phyloP scores from a whole-genome alignment of 345 rosid species.

The Eucalyptus sp. region DNA sequence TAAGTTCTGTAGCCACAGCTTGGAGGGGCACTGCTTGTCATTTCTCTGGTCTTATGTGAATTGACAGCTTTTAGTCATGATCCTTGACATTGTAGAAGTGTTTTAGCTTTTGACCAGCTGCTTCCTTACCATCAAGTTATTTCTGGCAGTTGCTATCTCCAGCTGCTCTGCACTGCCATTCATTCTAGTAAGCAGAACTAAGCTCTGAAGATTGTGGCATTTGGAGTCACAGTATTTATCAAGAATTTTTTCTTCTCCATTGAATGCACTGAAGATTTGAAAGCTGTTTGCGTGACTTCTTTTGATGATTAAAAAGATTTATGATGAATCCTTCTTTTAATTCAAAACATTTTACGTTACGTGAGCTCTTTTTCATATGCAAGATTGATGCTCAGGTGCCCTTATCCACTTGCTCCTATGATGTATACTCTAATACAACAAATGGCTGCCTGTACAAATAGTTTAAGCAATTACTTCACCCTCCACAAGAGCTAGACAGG shows the following conservation, averaged over 20 bases:
- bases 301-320: not conserved
- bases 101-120: not conserved
- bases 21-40: not conserved
- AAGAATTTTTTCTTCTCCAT: not conserved
- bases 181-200: not conserved
- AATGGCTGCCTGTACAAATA: not conserved
- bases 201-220: not conserved
- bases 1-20: not conserved
- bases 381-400: not conserved
- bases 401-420: not conserved
- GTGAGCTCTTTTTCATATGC: not conserved
- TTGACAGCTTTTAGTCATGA: not conserved
- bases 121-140: not conserved
- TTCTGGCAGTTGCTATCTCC: not conserved
- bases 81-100: not conserved
- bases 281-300: not conserved
- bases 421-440: not conserved
- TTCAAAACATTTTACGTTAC: not conserved
- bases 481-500: not conserved
- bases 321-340: not conserved
- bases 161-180: not conserved
- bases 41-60: not conserved
- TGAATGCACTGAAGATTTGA: not conserved
- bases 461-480: not conserved
- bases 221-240: not conserved